A percentile compares a stretch with the other conserved stretches of the same genome.
phyloP scores from a whole-genome alignment of 352 stramenopile species.

The Phytophthora ohioensis region DNA sequence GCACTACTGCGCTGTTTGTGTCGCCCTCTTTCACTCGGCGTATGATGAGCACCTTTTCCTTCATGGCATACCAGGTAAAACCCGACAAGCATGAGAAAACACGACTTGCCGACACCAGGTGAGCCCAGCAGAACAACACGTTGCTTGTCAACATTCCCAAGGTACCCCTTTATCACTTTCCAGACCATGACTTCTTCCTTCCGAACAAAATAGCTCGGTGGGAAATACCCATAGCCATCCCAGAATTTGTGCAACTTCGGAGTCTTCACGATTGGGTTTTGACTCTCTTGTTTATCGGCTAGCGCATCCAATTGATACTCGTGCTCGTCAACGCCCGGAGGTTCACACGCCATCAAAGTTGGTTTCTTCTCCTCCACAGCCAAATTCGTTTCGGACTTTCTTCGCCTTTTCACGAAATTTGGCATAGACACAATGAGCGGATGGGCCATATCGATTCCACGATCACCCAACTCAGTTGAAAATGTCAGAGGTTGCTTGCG shows the following conservation, averaged over 20 bases:
- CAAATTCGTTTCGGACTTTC: too few relatives aligned
- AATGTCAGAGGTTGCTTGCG: too few relatives aligned
- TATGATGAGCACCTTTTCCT: conserved; percentile 33
- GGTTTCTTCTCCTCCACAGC: too few relatives aligned
- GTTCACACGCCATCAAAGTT: not conserved
- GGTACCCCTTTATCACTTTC: conserved; percentile 17
- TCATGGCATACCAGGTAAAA: conserved; percentile 29
- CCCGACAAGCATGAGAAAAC: conserved; percentile 33
- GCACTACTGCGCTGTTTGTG: conserved; percentile 11
- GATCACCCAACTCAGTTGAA: too few relatives aligned
- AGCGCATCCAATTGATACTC: conserved; percentile 10
- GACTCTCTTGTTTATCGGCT: not conserved
- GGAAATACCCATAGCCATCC: conserved; percentile 13
- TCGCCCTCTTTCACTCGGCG: conserved; percentile 24
- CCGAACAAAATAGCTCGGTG: conserved; percentile 16
- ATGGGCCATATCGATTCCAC: too few relatives aligned
- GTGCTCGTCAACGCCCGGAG: not conserved
- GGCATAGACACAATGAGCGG: too few relatives aligned
- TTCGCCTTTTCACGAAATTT: too few relatives aligned
- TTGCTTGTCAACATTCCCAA: not conserved
- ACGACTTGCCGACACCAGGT: conserved; percentile 32
- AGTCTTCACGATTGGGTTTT: conserved; percentile 6
- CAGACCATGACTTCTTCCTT: conserved; percentile 28
- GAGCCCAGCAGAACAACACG: conserved; percentile 29
- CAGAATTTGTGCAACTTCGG: conserved; percentile 20